These are phyloP conservation scores for Penicillium sp. DNA, from an alignment of 2,329 filamentous ascomycete species.

Conservation along the genomic window DNA sequence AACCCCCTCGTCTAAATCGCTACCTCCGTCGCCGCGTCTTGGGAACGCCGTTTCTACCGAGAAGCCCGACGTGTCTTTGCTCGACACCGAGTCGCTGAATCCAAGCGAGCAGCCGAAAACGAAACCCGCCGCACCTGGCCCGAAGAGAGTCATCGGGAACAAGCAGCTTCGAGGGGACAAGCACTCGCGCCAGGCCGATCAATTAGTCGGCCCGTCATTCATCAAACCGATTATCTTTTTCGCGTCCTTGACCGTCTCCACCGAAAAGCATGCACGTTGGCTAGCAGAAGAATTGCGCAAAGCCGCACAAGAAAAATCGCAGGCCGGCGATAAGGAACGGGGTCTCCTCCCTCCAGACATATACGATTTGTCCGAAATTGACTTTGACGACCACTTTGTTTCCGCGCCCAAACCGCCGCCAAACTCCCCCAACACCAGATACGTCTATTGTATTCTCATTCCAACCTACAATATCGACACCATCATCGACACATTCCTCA, in stretches of 20 bases:
- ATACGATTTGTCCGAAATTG: slow-evolving; percentile 76
- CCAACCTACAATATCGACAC: slow-evolving; percentile 96
- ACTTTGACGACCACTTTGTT: slow-evolving; percentile 92
- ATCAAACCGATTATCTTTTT: slow-evolving; percentile 77
- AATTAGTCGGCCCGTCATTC: slow-evolving; percentile 21
- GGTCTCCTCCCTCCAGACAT: slow-evolving; percentile 58
- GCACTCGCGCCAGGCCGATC: slow-evolving; percentile 18
- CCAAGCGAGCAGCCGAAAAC: slow-evolving; percentile 1
- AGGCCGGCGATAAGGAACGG: slow-evolving; percentile 22
- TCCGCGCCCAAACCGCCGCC: slow-evolving; percentile 61
- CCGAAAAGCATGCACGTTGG: slow-evolving; percentile 66
- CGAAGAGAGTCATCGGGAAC: slow-evolving; percentile 33
- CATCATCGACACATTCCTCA: slow-evolving; percentile 79
- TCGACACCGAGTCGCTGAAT: neutral
- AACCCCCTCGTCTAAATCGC: slow-evolving; percentile 26
- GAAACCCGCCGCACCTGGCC: slow-evolving; percentile 22
- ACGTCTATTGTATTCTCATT: slow-evolving; percentile 79
- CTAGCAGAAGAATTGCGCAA: slow-evolving; percentile 56
- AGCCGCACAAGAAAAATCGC: slow-evolving; percentile 29
- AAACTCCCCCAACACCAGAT: slow-evolving; percentile 49
- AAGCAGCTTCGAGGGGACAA: slow-evolving; percentile 26
- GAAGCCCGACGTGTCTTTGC: neutral
- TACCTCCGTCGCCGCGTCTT: slow-evolving; percentile 27
- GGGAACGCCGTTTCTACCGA: slow-evolving; percentile 2
- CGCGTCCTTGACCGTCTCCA: slow-evolving; percentile 81